Base-by-base conservation (phyloP, 2,329 filamentous ascomycete species). In the Triangularia setosa region DNA sequence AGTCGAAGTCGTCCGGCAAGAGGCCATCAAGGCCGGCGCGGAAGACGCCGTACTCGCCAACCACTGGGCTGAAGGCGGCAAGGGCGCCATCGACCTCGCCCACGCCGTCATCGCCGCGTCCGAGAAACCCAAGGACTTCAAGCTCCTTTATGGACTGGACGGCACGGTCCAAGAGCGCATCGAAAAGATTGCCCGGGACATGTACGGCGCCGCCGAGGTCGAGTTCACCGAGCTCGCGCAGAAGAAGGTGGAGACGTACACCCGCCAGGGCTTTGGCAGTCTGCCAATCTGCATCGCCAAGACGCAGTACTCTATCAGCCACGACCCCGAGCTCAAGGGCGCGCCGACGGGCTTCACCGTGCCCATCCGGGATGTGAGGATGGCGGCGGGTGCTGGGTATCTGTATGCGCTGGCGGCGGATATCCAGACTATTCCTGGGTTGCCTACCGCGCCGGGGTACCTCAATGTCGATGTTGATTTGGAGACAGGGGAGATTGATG, bases 241-340 rank as follows among this genome's bases (percentile, higher is more conserved):
- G 81, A 92, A 93, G 81, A 98, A 99, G 86, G 90, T 98, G 69
- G 93, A 97, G 75, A 93, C 89, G 7, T 99, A 98, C 79, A 93
- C 91, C 30, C 87, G 87, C 75, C 95, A 98, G 78, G 95, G 95
- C 55, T 96, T 94, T 73, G 90, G 90, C 23, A 92, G 97, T 77
- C 81, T 99, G 69, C 95, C 95, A 35, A 97, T 98, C 74, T 99
- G 95, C 77, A 87, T 98, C 69, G 95, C 95, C 67, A 99, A 99
- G 88, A 99, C 95, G 14, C 95, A 99, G 78, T 99, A 99, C 81
- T 96, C 92, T 33, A 84, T 99, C 58, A 95, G 90, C 64, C 94
- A 98, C 78, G 93, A 99, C 76, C 90, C 94, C 2, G 88, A 91
- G 11, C 84, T 98, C 72, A 99, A 99, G 85, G 95, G 95, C 67